Base-by-base conservation (phyloP, 163 green algal species). In the Volvox carteri region DNA sequence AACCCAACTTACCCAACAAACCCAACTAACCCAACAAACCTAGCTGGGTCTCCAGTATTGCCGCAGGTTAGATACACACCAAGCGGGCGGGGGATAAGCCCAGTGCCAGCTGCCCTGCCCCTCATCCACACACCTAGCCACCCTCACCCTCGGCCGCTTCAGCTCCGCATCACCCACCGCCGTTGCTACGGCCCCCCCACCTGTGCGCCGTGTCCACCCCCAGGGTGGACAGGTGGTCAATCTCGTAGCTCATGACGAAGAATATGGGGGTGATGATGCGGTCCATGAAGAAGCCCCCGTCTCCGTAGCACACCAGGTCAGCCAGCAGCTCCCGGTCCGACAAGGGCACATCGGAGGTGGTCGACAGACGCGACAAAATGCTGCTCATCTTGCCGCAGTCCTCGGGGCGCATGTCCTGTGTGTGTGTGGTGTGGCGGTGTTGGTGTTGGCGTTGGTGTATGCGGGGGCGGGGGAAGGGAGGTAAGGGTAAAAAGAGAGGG, bases 261-360 rank as follows among this genome's bases (percentile, higher is more conserved):
- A 94, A 94, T 52, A 94, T 89, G 85, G 91, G 91, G 12, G 88
- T 92, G 19, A 92, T 77, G 42, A 94, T 89, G 80, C 88, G 91
- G 86, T 94, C 88, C 41, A 52, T 88, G 85, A 87, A 94, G 91
- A 92, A 94, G 74, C 88, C 88, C 11, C 91, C 91, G 68, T 94
- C 91, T 6, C 91, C 91, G 86, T 89, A 94, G 2, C 78, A 84
- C 1, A 92, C 33, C 37, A 94, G 79, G 46, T 94, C 91, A 4
- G 86, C 79, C 54, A 94, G 68, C 39, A 92, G 72, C 48, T 85
- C 74, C 68, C 65, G 80, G 46, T 88, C 81, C 25, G 44, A 62
- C 33, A 62, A 1, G 8, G 81, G 48, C 50, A 89, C 70, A 0
- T 89, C 84, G 7, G 30, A 41, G 39, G 14, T 28, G 37, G 21